Conservation (phyloP, 192 early-diverging fungal species). For the Backusella circina region DNA sequence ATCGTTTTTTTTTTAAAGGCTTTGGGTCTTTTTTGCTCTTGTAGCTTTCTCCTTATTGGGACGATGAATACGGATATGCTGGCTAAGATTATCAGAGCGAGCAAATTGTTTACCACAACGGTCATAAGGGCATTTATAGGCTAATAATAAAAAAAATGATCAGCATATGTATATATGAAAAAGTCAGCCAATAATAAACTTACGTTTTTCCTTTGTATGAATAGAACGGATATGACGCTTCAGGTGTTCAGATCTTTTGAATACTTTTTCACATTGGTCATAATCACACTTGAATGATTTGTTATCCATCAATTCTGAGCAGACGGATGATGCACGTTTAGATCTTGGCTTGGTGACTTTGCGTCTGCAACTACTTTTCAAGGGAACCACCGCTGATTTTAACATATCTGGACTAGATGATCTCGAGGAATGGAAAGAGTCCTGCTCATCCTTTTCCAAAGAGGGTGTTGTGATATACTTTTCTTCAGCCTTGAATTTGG, state of each 20-base stretch:
- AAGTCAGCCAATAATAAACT: not conserved
- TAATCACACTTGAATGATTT: conserved; percentile 44
- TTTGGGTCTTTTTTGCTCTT: not conserved
- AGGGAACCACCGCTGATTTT: not conserved
- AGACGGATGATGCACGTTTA: not conserved
- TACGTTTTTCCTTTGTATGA: conserved; percentile 54
- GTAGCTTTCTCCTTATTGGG: conserved; percentile 7
- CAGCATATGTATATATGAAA: not conserved
- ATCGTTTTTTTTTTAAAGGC: not conserved
- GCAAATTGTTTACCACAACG: conserved; percentile 49
- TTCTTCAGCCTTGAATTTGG: not conserved
- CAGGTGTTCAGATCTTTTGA: conserved; percentile 56
- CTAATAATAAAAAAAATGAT: conserved; percentile 14
- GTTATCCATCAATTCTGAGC: not conserved
- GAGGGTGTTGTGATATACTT: not conserved
- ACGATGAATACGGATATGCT: conserved; percentile 53
- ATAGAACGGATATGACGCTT: conserved; percentile 57
- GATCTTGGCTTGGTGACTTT: not conserved
- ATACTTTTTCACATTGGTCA: conserved; percentile 53
- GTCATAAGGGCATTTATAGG: conserved; percentile 43
- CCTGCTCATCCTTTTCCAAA: not conserved
- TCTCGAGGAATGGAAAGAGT: conserved; percentile 1
- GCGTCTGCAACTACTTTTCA: conserved; percentile 1
- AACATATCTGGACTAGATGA: not conserved
- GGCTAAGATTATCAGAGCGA: conserved; percentile 49